phyloP scores from a whole-genome alignment of 2,329 filamentous ascomycete genomes.

The Ophiostoma sp. region DNA sequence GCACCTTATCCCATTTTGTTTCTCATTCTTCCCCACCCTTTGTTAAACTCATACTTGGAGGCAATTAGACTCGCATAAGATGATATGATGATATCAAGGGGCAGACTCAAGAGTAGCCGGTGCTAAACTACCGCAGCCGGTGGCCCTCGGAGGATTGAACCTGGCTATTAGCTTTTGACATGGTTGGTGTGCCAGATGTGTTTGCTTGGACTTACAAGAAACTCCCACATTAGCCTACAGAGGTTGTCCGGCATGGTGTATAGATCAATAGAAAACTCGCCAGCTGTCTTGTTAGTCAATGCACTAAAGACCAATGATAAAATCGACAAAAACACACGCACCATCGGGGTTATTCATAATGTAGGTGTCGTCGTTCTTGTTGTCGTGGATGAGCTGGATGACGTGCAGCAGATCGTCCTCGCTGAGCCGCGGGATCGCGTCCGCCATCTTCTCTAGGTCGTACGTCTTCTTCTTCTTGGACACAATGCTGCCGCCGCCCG shows the following conservation, averaged over 20 bases:
- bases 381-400: conserved; percentile 96
- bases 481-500: conserved; percentile 34
- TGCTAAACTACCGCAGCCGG: conserved; percentile 19
- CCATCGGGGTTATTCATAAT: conserved; percentile 96
- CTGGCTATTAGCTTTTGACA: background rate
- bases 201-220: conserved; percentile 46
- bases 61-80: background rate
- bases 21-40: background rate
- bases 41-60: background rate
- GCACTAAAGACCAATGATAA: background rate
- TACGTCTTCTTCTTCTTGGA: conserved; percentile 63
- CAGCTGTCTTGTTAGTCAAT: conserved; percentile 47
- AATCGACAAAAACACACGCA: conserved; percentile 36
- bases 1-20: conserved; percentile 8
- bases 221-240: conserved; percentile 94
- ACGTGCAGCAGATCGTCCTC: conserved; percentile 93
- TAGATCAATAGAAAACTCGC: conserved; percentile 96
- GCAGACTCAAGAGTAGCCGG: background rate
- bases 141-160: conserved; percentile 22
- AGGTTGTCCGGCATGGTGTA: conserved; percentile 91
- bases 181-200: no score
- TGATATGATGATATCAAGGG: background rate
- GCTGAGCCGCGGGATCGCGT: conserved; percentile 78
- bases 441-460: conserved; percentile 96
- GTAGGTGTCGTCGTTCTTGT: conserved; percentile 90